Evolutionary conservation across 2,329 filamentous ascomycete genomes (phyloP).

Genomic region (Neofusicoccum umdonicola): DNA sequence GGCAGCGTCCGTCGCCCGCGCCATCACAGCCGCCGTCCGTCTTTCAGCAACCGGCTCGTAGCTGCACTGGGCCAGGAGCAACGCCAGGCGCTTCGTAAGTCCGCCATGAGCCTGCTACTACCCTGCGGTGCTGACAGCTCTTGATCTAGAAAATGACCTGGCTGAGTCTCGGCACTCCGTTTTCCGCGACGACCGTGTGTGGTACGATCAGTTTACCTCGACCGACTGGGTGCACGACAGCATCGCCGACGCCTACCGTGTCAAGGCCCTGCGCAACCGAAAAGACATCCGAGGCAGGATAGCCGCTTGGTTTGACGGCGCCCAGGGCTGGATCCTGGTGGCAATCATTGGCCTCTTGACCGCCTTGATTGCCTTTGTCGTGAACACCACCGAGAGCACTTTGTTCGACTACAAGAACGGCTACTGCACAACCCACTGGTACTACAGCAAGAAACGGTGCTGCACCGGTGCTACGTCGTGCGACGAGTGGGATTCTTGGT

Average conservation of each 20-base stretch:
- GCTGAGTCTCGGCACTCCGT: slow-evolving; percentile 64
- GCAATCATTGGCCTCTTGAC: slow-evolving; percentile 85
- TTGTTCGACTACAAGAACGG: slow-evolving; percentile 92
- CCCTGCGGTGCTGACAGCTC: neutral
- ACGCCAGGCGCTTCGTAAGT: slow-evolving; percentile 37
- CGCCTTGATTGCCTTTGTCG: slow-evolving; percentile 80
- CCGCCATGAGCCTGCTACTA: neutral
- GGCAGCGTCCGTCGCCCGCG: slow-evolving; percentile 19
- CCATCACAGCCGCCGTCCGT: slow-evolving; percentile 30
- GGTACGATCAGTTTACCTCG: slow-evolving; percentile 98
- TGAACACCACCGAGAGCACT: slow-evolving; percentile 80
- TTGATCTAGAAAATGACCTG: slow-evolving; percentile 48
- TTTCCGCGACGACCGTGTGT: slow-evolving; percentile 80
- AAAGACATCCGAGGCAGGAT: slow-evolving; percentile 84
- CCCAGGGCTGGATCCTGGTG: slow-evolving; percentile 91
- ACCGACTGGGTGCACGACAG: slow-evolving; percentile 98
- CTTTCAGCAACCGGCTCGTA: slow-evolving; percentile 51
- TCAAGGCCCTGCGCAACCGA: slow-evolving; percentile 75
- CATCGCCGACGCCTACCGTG: slow-evolving; percentile 87
- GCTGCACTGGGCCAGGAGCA: slow-evolving; percentile 58
- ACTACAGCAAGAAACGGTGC: slow-evolving; percentile 67
- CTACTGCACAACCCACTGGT: slow-evolving; percentile 72
- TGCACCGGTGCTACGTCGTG: slow-evolving; percentile 57
- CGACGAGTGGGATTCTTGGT: slow-evolving; percentile 63
- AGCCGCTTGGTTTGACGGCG: slow-evolving; percentile 74